Percentiles rank a stretch among this genome's conserved stretches.
These are phyloP conservation scores for Croton setiger DNA, from an alignment of 441 rosid species.

Conservation along the genomic window DNA sequence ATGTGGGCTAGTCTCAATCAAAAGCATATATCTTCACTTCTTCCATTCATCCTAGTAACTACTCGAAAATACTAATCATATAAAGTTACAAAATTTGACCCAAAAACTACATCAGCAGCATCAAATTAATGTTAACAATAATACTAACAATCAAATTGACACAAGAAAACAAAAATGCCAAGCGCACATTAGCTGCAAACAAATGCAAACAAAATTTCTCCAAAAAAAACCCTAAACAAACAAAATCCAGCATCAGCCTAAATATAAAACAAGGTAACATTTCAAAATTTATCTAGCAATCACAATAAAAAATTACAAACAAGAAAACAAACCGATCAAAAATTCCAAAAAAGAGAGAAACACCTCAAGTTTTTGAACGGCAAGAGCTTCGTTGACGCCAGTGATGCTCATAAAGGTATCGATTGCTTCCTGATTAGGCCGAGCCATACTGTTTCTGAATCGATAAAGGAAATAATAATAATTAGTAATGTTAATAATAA, in stretches of 20 bases:
- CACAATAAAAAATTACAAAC: neutral
- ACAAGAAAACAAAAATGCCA: neutral
- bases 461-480: neutral
- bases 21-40: too few species aligned
- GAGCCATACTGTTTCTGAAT: constrained; percentile 33
- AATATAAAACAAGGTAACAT: neutral
- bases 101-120: neutral
- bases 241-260: neutral
- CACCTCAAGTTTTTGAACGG: constrained; percentile 71
- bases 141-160: neutral
- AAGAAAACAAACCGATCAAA: neutral
- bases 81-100: neutral
- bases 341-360: neutral
- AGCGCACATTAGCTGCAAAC: neutral
- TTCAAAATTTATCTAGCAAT: neutral
- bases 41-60: neutral
- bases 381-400: constrained; percentile 60
- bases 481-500: neutral
- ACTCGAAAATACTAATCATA: neutral
- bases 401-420: constrained; percentile 81
- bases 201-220: neutral
- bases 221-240: neutral
- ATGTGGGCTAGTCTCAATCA: neutral
- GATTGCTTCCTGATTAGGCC: constrained; percentile 74
- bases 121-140: neutral